Conservation (phyloP, 2,329 filamentous ascomycete species). For the Venturia nashicola region DNA sequence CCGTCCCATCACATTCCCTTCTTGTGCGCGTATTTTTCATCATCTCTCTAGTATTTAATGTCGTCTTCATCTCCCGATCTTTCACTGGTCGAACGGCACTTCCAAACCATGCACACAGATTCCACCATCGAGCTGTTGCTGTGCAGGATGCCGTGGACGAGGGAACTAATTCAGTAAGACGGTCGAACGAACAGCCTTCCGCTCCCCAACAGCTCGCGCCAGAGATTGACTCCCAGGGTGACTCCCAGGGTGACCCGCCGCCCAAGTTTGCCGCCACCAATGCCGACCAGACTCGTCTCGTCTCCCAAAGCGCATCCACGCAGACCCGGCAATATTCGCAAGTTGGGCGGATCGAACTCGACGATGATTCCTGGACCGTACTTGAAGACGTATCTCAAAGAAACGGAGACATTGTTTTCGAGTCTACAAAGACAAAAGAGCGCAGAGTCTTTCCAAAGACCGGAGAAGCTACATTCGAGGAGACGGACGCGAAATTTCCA, state of each 20-base stretch:
- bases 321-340: not conserved
- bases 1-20: not conserved
- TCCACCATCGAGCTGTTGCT: conserved; percentile 1
- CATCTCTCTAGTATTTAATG: not conserved
- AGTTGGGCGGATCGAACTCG: not conserved
- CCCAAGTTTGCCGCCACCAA: not conserved
- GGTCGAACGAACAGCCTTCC: not conserved
- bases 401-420: conserved; percentile 3
- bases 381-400: not conserved
- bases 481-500: not conserved
- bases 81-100: not conserved
- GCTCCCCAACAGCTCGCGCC: not conserved
- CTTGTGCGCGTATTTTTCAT: not conserved
- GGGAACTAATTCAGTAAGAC: not conserved
- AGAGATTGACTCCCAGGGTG: too few species aligned
- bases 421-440: not conserved
- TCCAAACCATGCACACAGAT: not conserved
- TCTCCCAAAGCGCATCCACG: not conserved
- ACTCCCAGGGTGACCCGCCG: not conserved
- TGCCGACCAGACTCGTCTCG: too few species aligned
- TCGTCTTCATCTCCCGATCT: not conserved
- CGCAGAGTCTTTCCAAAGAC: conserved; percentile 2
- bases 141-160: not conserved
- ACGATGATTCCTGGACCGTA: not conserved
- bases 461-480: not conserved